Evolutionary conservation across 179 eudicot species (phyloP), one percentile per base, ranked within the genome.

Genomic region (Drosera spatulata): DNA sequence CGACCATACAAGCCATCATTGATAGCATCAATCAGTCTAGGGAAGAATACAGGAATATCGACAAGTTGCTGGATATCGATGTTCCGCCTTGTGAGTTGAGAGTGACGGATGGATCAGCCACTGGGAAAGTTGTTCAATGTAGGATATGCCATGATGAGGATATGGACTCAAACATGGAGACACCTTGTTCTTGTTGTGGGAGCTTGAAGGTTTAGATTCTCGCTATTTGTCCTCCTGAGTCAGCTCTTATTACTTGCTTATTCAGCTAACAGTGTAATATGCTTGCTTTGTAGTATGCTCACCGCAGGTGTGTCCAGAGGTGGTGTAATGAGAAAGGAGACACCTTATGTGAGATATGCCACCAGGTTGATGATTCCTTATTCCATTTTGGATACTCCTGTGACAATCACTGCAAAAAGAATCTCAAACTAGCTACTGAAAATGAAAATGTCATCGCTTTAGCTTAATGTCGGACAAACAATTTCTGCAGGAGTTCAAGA

Each of bases 281-380:
- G 5, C 7, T 7, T 33, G 41, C 43, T 70, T 68, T 81, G 73
- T 82, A 93, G 99, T 89, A 93, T 73, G 99, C 97, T 70, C 99
- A 93, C 63, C 91, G 95, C 22, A 81, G 82, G 83, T 93, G 99
- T 63, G 81, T 93, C n/a, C 99, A 93, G 58, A 84, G 84, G 67
- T 93, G 99, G 99, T 93, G 99, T 62, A 85, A 93, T 22, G 97
- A 86, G 73, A 93, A 93, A 75, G 97, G 99, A 39, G 82, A 93
- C 69, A 93, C 88, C 48, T 44, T 75, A 4, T 93, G 99, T 68
- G 97, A 93, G 71, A 89, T 93, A 62, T 93, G 99, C 78, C 89
- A 89, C 58, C 90, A 93, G 96, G 99, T 86, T 59, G 50, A 78
- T 59, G 4, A 10, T 53, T 9, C 9, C 2, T 56, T 59, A 55